phyloP scores from a whole-genome alignment of 2,329 filamentous ascomycete genomes.

The Huntiella bhutanensis region DNA sequence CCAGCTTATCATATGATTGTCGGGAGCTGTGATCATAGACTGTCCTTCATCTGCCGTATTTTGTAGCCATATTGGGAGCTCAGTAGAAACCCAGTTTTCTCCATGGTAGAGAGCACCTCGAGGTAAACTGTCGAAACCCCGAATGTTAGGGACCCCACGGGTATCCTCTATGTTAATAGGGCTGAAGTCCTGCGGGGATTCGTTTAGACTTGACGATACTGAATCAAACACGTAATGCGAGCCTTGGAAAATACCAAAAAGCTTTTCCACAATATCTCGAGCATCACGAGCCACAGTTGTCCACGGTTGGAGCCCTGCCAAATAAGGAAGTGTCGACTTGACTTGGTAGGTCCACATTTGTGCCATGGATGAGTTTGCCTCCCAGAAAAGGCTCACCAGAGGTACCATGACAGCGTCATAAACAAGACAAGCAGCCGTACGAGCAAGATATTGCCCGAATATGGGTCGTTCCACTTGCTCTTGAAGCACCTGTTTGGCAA shows the following conservation, averaged over 20 bases:
- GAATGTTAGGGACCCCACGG: too few species aligned
- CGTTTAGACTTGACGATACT: background rate
- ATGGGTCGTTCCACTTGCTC: constrained; percentile 41
- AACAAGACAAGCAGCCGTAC: constrained; percentile 63
- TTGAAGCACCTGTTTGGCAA: constrained; percentile 58
- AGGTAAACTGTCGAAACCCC: too few species aligned
- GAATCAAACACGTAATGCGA: background rate
- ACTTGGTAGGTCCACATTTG: constrained; percentile 37
- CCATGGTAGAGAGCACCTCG: too few species aligned
- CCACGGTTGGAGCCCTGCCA: constrained; percentile 46
- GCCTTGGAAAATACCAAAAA: background rate
- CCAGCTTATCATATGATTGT: too few species aligned
- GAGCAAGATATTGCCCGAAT: constrained; percentile 56
- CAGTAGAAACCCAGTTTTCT: too few species aligned
- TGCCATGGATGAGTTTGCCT: constrained; percentile 31
- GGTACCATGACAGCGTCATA: constrained; percentile 69
- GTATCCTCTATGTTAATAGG: too few species aligned
- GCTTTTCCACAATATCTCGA: constrained; percentile 1
- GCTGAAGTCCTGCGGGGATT: background rate
- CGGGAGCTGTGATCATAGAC: too few species aligned
- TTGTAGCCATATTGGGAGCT: too few species aligned
- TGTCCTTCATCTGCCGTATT: too few species aligned
- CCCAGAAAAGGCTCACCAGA: constrained; percentile 55
- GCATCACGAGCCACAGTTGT: constrained; percentile 18
- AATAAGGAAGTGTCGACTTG: constrained; percentile 37